Evolutionary conservation across 2,329 filamentous ascomycete species (phyloP).

Genomic region (Periglandula ipomoeae): DNA sequence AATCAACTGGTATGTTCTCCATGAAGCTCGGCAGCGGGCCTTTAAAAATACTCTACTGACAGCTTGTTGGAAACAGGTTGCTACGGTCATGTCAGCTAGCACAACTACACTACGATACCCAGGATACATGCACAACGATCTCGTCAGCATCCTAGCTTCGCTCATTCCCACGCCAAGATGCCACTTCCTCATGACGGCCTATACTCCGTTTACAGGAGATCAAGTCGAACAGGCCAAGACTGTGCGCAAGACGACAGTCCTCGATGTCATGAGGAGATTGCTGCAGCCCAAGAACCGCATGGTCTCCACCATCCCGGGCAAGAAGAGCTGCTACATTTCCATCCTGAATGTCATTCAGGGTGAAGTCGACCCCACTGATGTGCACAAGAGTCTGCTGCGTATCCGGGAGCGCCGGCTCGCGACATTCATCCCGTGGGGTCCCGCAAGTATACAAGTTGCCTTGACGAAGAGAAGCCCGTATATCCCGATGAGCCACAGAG

Average conservation of each 20-base stretch:
- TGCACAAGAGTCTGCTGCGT: conserved; percentile 93
- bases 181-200: conserved; percentile 97
- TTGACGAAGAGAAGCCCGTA: conserved; percentile 95
- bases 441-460: conserved; percentile 94
- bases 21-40: neutral
- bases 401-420: conserved; percentile 91
- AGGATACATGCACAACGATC: conserved; percentile 99
- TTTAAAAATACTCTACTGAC: neutral
- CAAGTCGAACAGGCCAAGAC: conserved; percentile 96
- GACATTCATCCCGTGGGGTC: conserved; percentile 97
- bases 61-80: conserved; percentile 42
- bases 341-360: conserved; percentile 99
- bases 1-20: conserved; percentile 66
- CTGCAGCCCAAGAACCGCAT: conserved; percentile 98
- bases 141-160: conserved; percentile 92
- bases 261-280: conserved; percentile 93
- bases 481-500: conserved; percentile 84
- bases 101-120: conserved; percentile 95
- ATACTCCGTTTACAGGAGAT: conserved; percentile 94
- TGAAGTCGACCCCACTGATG: conserved; percentile 94
- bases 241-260: conserved; percentile 92
- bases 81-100: conserved; percentile 97
- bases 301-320: conserved; percentile 91
- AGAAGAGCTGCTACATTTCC: conserved; percentile 98
- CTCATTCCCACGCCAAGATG: conserved; percentile 93